Evolutionary conservation across 2,329 filamentous ascomycete species (phyloP), one percentile per base, ranked within the genome.

Genomic region (Colletotrichum orbiculare): DNA sequence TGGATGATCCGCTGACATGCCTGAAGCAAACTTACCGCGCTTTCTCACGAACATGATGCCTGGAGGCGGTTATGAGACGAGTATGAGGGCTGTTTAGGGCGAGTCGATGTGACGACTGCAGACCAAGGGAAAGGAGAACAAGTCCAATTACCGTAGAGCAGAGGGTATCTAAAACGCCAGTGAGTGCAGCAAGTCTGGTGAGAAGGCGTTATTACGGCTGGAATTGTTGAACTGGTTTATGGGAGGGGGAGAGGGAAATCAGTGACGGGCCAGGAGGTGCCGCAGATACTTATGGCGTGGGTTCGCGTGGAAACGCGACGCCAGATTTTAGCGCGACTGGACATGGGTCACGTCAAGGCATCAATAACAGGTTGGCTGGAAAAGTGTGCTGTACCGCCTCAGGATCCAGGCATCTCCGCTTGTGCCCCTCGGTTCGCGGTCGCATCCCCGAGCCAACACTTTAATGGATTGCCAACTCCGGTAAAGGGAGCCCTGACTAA

Each of bases 21-120:
- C 25, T 54, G 35, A 9, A 25, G 39, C 62, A 59, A 69, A 81
- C 85, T 71, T 82, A 87, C 86, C 86, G 76, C 86, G 82, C 83
- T 88, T 88, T 77, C 83, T 84, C 76, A 89, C 86, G 76, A 85
- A 89, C 86, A 89, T 89, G 73, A 73, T 77, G 80, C 73, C 69
- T 52, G 41, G 38, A 46, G 41, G 12, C 37, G 58, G 53, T 47
- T 53, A 47, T 66, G 58, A 53, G 46, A 38, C 15, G 13, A n/a
- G n/a, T 37, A 37, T 39, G 39, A 41, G 47, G 37, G 35, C 37
- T 13, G 42, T 47, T 48, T 8, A 38, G n/a, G 50, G 42, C 39
- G 11, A 33, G 47, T 12, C 13, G 41, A 15, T n/a, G 15, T 56
- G 39, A 34, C 33, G 62, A 41, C 45, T 15, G 15, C 38, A 47